Evolutionary conservation across 169 alveolate species (phyloP).

Genomic region (Plasmodium ovale): DNA sequence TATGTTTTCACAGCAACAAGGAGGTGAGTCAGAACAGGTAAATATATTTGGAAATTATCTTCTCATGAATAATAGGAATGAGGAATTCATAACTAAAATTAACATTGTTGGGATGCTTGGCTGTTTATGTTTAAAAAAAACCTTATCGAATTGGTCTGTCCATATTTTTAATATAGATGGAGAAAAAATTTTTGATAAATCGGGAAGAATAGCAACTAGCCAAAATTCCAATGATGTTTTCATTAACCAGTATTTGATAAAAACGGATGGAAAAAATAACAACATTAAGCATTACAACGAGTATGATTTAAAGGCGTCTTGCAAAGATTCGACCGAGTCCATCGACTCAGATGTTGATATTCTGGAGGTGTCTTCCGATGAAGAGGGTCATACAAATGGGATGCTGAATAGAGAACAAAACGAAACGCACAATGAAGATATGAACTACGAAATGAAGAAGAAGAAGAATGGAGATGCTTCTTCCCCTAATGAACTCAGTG

Average conservation of each 20-base stretch:
- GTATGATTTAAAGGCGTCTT: slow-evolving; percentile 32
- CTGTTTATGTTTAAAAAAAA: slow-evolving; percentile 52
- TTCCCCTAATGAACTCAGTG: not conserved
- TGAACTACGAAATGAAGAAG: not conserved
- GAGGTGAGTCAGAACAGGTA: slow-evolving; percentile 9
- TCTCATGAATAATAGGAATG: slow-evolving; percentile 64
- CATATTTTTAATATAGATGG: slow-evolving; percentile 20
- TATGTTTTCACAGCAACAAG: slow-evolving; percentile 26
- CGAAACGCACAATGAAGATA: too few species aligned
- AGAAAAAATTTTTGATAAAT: slow-evolving; percentile 37
- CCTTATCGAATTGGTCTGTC: slow-evolving; percentile 64
- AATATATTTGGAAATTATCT: slow-evolving; percentile 44
- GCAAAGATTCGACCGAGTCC: slow-evolving; percentile 38
- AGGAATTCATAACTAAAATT: slow-evolving; percentile 64
- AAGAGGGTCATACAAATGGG: slow-evolving; percentile 15
- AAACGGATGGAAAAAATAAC: slow-evolving; percentile 66
- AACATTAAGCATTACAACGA: slow-evolving; percentile 46
- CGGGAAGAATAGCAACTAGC: slow-evolving; percentile 70
- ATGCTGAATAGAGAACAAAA: too few species aligned
- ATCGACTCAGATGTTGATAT: slow-evolving; percentile 65
- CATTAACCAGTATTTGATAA: slow-evolving; percentile 61
- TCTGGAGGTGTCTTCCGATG: slow-evolving; percentile 36
- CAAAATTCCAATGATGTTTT: slow-evolving; percentile 75
- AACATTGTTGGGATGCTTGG: slow-evolving; percentile 45
- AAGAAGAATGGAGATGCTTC: slow-evolving; percentile 1